Conservation (phyloP, 2,329 filamentous ascomycete species). For the Bipolaris bicolor region DNA sequence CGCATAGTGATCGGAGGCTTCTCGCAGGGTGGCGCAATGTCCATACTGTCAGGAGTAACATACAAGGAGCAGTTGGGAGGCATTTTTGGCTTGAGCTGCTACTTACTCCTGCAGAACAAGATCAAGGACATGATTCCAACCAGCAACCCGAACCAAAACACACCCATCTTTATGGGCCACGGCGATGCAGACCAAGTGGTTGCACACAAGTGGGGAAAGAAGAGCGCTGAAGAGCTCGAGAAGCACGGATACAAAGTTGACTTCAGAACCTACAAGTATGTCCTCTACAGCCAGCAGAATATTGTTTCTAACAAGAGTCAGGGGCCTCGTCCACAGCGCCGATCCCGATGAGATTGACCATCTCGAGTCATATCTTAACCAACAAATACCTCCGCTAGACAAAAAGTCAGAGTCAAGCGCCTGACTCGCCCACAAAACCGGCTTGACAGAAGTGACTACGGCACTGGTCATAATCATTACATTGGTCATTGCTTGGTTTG, state of each 20-base stretch:
- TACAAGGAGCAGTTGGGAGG: conserved; percentile 78
- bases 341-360: conserved; percentile 81
- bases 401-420: conserved; percentile 41
- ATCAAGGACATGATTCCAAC: conserved; percentile 57
- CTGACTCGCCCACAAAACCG: conserved; percentile 33
- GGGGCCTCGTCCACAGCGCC: conserved; percentile 76
- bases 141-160: conserved; percentile 69
- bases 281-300: too few species aligned
- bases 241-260: conserved; percentile 74
- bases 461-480: conserved; percentile 33
- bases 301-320: conserved; percentile 43
- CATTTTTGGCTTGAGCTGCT: conserved; percentile 83
- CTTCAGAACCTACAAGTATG: conserved; percentile 77
- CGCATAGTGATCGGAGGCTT: conserved; percentile 88
- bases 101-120: conserved; percentile 73
- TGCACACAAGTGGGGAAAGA: conserved; percentile 68
- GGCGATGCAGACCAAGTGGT: conserved; percentile 80
- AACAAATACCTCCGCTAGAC: conserved; percentile 58
- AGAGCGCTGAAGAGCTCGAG: conserved; percentile 70
- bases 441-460: conserved; percentile 25
- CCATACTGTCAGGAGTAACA: conserved; percentile 80
- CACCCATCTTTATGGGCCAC: conserved; percentile 87
- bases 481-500: conserved; percentile 34
- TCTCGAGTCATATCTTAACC: conserved; percentile 69
- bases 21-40: conserved; percentile 86